phyloP scores from a whole-genome alignment of 2,329 filamentous ascomycete species.

The Blastomyces emzantsi region DNA sequence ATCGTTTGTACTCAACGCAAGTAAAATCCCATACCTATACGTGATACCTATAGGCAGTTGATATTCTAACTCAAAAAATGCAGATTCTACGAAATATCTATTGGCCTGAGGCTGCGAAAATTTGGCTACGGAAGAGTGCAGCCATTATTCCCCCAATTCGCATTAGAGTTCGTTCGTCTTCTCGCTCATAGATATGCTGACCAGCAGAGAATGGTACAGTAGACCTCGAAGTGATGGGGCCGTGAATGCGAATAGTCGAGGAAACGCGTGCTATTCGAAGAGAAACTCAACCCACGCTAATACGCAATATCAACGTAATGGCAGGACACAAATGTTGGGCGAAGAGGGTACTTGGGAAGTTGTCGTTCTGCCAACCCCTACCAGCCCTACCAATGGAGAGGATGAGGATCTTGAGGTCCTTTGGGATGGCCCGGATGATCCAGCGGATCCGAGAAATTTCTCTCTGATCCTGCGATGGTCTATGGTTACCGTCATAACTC shows the following conservation, averaged over 20 bases:
- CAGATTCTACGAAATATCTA: background rate
- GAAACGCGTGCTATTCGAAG: background rate
- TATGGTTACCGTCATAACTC: background rate
- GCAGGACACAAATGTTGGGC: background rate
- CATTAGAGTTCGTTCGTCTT: background rate
- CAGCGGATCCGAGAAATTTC: background rate
- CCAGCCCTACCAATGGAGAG: background rate
- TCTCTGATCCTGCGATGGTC: conserved; percentile 2
- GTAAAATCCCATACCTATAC: background rate
- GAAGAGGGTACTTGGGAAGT: background rate
- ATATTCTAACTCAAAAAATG: background rate
- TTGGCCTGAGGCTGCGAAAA: background rate
- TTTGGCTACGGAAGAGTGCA: background rate
- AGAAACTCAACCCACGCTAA: background rate
- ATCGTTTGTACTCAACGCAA: background rate
- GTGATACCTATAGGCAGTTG: background rate
- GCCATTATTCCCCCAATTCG: background rate
- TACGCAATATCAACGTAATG: background rate
- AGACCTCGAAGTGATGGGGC: background rate
- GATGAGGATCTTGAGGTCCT: background rate
- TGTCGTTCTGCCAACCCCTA: background rate
- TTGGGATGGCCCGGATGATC: conserved; percentile 1
- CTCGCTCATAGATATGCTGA: background rate
- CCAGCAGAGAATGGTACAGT: background rate
- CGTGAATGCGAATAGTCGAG: background rate